Evolutionary conservation across 768 basidiomycete genomes (phyloP).

Genomic region (Wakefieldia striispora): DNA sequence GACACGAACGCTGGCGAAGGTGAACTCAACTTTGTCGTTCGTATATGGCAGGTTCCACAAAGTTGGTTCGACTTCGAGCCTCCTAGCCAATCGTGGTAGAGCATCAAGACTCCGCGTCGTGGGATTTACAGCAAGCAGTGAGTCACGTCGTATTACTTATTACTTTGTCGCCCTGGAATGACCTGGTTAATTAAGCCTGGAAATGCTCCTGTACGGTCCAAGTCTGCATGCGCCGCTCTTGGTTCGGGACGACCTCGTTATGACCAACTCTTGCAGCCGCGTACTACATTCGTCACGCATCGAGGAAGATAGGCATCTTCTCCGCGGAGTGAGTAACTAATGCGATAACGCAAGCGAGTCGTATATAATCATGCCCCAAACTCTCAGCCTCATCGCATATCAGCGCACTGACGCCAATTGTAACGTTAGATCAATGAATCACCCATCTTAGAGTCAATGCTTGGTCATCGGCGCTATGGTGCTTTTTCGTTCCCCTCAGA

Average conservation of each 20-base stretch:
- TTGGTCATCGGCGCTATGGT: constrained; percentile 21
- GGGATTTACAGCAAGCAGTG: constrained; percentile 7
- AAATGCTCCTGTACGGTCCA: constrained; percentile 7
- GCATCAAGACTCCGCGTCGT: constrained; percentile 14
- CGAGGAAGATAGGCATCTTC: constrained; percentile 75
- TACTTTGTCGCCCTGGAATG: too few species aligned
- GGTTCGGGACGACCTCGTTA: constrained; percentile 16
- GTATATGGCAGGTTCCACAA: too few species aligned
- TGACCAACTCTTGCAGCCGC: constrained; percentile 37
- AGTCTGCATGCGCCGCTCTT: too few species aligned
- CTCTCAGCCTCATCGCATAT: neutral
- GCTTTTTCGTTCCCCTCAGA: too few species aligned
- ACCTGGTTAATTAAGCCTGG: constrained; percentile 2
- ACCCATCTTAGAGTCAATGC: constrained; percentile 60
- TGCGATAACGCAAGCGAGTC: neutral
- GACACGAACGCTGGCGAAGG: too few species aligned
- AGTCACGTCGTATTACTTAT: too few species aligned
- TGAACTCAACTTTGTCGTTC: constrained; percentile 6
- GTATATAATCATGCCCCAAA: neutral
- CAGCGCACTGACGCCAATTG: constrained; percentile 15
- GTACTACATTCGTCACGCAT: constrained; percentile 64
- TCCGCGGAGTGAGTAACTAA: constrained; percentile 59
- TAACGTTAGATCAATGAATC: constrained; percentile 64
- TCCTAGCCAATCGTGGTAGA: neutral
- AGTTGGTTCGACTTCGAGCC: too few species aligned